phyloP scores from a whole-genome alignment of 2,329 filamentous ascomycete species.

The Fusarium chlamydosporum region DNA sequence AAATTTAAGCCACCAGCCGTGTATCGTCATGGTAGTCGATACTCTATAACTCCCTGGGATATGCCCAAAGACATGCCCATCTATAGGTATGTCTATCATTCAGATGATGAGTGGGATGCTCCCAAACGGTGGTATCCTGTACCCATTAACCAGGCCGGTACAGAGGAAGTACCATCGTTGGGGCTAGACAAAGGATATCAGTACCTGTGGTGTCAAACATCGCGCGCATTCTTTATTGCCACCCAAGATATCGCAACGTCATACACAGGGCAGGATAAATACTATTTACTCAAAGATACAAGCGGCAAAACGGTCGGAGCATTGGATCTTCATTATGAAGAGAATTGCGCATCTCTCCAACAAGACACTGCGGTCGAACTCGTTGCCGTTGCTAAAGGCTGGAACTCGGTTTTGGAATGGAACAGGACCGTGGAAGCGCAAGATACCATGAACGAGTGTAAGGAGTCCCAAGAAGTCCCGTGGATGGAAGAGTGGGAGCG shows the following conservation, averaged over 20 bases:
- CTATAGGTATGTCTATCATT: neutral
- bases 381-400: neutral
- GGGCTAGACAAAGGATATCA: neutral
- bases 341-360: neutral
- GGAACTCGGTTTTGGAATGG: neutral
- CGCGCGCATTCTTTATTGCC: neutral
- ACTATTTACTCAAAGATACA: neutral
- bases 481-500: neutral
- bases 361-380: neutral
- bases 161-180: neutral
- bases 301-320: fast-evolving
- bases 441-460: too few species aligned
- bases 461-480: too few species aligned
- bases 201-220: neutral
- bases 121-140: neutral
- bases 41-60: neutral
- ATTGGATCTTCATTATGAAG: neutral
- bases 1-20: neutral
- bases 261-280: too few species aligned
- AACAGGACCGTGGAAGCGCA: too few species aligned
- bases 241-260: neutral
- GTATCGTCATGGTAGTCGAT: neutral
- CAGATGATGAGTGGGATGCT: too few species aligned
- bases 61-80: neutral
- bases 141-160: fast-evolving